phyloP scores from a whole-genome alignment of 2,329 filamentous ascomycete genomes.

The Fusarium ramigenum region DNA sequence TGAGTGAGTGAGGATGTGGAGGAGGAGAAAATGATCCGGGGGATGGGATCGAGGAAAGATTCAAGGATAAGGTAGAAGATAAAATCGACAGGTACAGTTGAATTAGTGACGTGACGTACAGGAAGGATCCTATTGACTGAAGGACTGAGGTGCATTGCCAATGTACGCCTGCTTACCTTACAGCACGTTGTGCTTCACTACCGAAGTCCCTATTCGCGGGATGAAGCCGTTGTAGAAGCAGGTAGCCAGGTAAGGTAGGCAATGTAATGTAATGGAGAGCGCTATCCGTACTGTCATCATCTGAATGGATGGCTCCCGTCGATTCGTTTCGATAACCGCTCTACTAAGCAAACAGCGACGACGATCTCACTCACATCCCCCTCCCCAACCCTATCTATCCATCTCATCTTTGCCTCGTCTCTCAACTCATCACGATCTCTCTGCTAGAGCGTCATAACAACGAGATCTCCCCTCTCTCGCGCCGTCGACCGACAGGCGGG shows the following conservation, averaged over 20 bases:
- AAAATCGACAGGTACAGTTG: slow-evolving; percentile 12
- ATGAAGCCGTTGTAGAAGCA: not conserved
- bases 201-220: slow-evolving; percentile 1
- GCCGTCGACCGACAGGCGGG: slow-evolving; percentile 28
- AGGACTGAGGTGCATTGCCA: not conserved
- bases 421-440: slow-evolving; percentile 17
- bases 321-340: not conserved
- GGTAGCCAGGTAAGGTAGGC: not conserved
- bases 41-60: not conserved
- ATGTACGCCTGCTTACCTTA: not conserved
- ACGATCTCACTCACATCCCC: not conserved
- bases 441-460: slow-evolving; percentile 13
- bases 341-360: slow-evolving; percentile 1
- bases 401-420: not conserved
- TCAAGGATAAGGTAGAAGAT: slow-evolving; percentile 8
- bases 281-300: not conserved
- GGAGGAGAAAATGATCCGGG: slow-evolving; percentile 22
- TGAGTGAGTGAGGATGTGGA: slow-evolving; percentile 5
- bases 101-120: slow-evolving; percentile 31
- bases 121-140: slow-evolving; percentile 8
- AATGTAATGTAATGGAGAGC: not conserved
- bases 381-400: not conserved
- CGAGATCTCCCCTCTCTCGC: slow-evolving; percentile 26
- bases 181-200: not conserved
- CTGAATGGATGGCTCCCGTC: slow-evolving; percentile 1